These are phyloP conservation scores for Lonicera japonica DNA, from an alignment of 129 eudicot genomes.

Conservation along the genomic window DNA sequence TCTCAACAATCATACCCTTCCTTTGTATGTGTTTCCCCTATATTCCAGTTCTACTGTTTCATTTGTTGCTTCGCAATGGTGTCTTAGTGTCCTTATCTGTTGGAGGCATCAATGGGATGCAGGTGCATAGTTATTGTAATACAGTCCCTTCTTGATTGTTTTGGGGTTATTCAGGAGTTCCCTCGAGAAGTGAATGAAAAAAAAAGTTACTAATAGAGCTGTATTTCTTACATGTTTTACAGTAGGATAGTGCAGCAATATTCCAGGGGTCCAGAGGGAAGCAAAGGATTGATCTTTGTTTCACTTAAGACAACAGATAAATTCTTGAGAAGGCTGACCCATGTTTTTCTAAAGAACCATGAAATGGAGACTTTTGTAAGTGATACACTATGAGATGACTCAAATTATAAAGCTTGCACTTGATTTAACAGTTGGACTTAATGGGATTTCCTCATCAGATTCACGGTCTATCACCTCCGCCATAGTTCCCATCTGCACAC, in stretches of 20 bases:
- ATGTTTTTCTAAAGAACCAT: conserved; percentile 26
- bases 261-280: conserved; percentile 89
- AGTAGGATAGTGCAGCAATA: conserved; percentile 61
- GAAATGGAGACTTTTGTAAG: conserved; percentile 18
- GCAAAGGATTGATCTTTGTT: conserved; percentile 79
- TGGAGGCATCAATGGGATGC: not conserved
- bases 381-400: conserved; percentile 25
- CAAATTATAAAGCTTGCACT: conserved; percentile 43
- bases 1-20: conserved; percentile 85
- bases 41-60: not conserved
- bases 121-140: not conserved
- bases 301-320: conserved; percentile 53
- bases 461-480: conserved; percentile 57
- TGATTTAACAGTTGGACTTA: conserved; percentile 27
- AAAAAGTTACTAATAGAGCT: not conserved
- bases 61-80: not conserved
- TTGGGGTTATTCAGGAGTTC: not conserved
- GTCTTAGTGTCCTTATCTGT: not conserved
- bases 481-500: conserved; percentile 45
- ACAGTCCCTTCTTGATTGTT: too few species aligned
- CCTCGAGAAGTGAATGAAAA: not conserved
- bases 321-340: conserved; percentile 39
- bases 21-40: conserved; percentile 52
- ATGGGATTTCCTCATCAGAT: conserved; percentile 67
- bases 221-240: conserved; percentile 56